A percentile compares a stretch with the other conserved stretches of the same genome.
These are phyloP conservation scores for Pleurotus sapidus DNA, from an alignment of 768 basidiomycete genomes.

Conservation along the genomic window DNA sequence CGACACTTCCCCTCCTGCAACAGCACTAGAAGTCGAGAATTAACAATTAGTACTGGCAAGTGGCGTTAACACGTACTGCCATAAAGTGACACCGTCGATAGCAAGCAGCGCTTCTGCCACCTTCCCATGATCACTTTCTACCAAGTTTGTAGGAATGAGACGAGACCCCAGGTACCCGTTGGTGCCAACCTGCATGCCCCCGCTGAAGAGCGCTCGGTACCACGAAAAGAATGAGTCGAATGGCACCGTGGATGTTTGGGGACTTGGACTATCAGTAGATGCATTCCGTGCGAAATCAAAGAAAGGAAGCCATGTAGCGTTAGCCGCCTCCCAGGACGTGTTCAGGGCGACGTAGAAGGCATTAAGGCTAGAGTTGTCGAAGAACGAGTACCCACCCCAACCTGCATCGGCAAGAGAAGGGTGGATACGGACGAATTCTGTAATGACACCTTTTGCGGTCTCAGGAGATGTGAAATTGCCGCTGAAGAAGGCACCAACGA, in stretches of 20 bases:
- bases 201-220: constrained; percentile 10
- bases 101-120: constrained; percentile 17
- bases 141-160: constrained; percentile 26
- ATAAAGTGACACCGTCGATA: constrained; percentile 7
- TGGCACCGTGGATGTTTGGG: constrained; percentile 8
- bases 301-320: constrained; percentile 31
- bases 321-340: constrained; percentile 29
- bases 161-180: constrained; percentile 29
- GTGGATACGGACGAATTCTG: constrained; percentile 30
- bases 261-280: constrained; percentile 14
- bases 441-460: constrained; percentile 24
- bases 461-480: constrained; percentile 29
- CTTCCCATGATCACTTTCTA: constrained; percentile 19
- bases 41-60: too few species aligned
- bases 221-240: constrained; percentile 24
- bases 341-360: constrained; percentile 30
- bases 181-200: constrained; percentile 15
- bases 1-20: constrained; percentile 44
- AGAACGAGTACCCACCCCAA: constrained; percentile 38
- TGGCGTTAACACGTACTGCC: constrained; percentile 9
- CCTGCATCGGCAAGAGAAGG: constrained; percentile 36
- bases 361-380: constrained; percentile 18
- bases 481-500: constrained; percentile 22
- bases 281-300: constrained; percentile 22
- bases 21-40: constrained; percentile 22